Base-by-base conservation (phyloP, 208 protist genomes). In the Jaenimonas drosophilae region DNA sequence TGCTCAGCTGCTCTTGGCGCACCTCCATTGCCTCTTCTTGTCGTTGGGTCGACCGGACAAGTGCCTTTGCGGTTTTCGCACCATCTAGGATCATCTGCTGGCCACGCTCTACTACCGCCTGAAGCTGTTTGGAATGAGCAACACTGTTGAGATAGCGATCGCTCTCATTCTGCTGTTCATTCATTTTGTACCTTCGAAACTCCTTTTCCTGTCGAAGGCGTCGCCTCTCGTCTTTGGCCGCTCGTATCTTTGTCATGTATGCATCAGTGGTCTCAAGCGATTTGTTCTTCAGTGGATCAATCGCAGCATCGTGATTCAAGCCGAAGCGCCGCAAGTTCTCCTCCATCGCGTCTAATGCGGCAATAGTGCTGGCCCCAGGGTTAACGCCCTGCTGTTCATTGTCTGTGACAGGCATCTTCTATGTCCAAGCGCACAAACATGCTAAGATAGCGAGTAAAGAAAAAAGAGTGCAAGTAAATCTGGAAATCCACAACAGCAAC, bases 271-370 rank as follows among this genome's bases (percentile, higher is more conserved):
- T 47, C 20, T 51, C 42, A 3, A 12, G 25, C 28, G 51, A 26
- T 7, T 49, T 49, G 29, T 34, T 23, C 9, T 49, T 25, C 16
- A 50, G 24, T 12, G 42, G 33, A 28, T 49, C 49, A 7, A 32
- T 43, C 21, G 40, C 32, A 11, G 36, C 26, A 7, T 61, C 61
- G 31, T 63, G 45, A 16, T 59, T 56, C 2, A 91, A 54, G 4
- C 82, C 82, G 2, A 88, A 49, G 17, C 69, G 75, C 4, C 72
- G 64, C 37, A 91, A 63, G 36, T 80, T 88, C 28, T 88, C 74
- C 34, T 91, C 83, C 77, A 91, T 84, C 2, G 40, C 56, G 50
- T 77, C 67, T 21, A 91, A 46, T 12, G 55, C 73, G 0, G 55
- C n/a, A n/a, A n/a, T n/a, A n/a, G n/a, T n/a, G n/a, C n/a, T n/a